Percentiles rank a stretch among this genome's conserved stretches.
Conservation (phyloP, 306 rosid genomes). For the Prunus kanzakura region DNA sequence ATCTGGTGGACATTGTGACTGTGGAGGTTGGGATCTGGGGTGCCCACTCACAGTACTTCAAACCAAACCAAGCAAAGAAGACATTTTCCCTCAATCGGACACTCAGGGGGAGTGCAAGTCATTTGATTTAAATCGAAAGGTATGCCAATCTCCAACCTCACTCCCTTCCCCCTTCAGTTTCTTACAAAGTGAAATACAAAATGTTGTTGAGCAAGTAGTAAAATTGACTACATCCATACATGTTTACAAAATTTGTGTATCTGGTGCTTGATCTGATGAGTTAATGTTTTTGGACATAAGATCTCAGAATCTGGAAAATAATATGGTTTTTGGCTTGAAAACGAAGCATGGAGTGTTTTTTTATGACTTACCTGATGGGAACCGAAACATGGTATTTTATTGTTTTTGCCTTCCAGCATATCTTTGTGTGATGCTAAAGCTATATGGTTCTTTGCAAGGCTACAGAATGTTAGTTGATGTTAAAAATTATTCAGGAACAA, state of each 20-base stretch:
- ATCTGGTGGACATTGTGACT: slow-evolving; percentile 83
- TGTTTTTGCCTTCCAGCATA: neutral
- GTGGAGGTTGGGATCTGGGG: slow-evolving; percentile 99
- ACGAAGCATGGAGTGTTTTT: slow-evolving; percentile 4
- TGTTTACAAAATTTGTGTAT: neutral
- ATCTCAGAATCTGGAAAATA: neutral
- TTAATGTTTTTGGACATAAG: neutral
- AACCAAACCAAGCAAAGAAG: slow-evolving; percentile 41
- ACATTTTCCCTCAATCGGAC: slow-evolving; percentile 34
- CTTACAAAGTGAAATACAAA: slow-evolving; percentile 6
- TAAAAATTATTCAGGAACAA: neutral
- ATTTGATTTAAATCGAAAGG: slow-evolving; percentile 62
- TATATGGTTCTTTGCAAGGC: neutral
- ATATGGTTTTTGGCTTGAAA: neutral
- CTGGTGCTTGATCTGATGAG: slow-evolving; percentile 3
- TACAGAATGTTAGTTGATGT: neutral
- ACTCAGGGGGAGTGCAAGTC: slow-evolving; percentile 59
- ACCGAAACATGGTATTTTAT: slow-evolving; percentile 13
- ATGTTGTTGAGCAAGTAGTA: slow-evolving; percentile 3
- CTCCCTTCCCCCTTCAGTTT: neutral
- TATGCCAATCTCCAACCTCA: slow-evolving; percentile 24
- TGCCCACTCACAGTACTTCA: slow-evolving; percentile 79
- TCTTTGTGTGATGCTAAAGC: neutral
- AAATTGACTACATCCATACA: slow-evolving; percentile 5
- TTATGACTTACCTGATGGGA: neutral